Conservation (phyloP, 192 early-diverging fungal genomes). For the Backusella psychrophila region DNA sequence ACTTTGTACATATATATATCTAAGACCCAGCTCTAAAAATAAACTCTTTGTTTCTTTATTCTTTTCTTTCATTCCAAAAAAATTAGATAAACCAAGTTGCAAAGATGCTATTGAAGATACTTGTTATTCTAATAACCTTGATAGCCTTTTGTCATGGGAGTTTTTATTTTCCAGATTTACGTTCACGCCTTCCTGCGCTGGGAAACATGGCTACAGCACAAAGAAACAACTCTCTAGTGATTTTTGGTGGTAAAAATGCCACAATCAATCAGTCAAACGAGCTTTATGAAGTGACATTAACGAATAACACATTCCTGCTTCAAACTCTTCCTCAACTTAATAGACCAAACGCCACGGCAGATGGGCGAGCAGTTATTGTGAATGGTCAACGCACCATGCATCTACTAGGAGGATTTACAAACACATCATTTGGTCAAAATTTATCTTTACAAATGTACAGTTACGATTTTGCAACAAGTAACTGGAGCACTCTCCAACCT, state of each 20-base stretch:
- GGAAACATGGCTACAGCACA: conserved; percentile 12
- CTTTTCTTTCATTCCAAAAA: background rate
- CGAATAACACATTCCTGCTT: background rate
- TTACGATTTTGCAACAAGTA: conserved; percentile 5
- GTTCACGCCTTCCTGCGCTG: background rate
- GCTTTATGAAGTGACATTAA: background rate
- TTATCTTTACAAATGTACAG: background rate
- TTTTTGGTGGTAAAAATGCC: conserved; percentile 17
- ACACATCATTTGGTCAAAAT: background rate
- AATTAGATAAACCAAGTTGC: background rate
- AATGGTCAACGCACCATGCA: background rate
- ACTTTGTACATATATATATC: background rate
- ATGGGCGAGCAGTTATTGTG: background rate
- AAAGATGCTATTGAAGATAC: background rate
- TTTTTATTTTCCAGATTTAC: background rate
- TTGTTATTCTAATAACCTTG: background rate
- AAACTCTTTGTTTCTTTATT: background rate
- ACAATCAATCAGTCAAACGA: background rate
- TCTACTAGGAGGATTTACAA: background rate
- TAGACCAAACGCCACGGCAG: background rate
- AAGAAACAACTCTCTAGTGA: background rate
- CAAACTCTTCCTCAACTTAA: background rate
- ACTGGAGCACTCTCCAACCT: background rate
- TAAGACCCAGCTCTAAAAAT: background rate
- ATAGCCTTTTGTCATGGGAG: background rate